A percentile compares a stretch with the other conserved stretches of the same genome.
phyloP scores from a whole-genome alignment of 805 yeast species.

The Sugiyamaella lignohabitans region DNA sequence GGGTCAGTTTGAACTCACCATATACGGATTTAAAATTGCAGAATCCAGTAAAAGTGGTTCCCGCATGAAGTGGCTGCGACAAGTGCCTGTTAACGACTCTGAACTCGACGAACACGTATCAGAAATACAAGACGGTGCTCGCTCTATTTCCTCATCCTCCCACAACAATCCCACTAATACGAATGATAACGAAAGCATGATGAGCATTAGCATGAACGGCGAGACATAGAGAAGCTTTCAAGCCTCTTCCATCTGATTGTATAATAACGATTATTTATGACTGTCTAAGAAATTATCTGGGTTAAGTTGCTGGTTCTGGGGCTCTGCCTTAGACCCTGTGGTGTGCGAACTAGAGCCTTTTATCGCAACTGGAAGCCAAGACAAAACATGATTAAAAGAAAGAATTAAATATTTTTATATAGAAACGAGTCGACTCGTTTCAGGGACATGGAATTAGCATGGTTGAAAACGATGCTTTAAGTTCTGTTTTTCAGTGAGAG shows the following conservation, averaged over 20 bases:
- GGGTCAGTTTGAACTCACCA: conserved; percentile 49
- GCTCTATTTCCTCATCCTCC: conserved; percentile 2
- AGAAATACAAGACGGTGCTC: conserved; percentile 1
- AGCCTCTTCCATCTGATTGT: neutral
- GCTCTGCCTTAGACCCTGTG: too few relatives aligned
- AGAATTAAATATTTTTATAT: too few relatives aligned
- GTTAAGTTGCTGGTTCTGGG: too few relatives aligned
- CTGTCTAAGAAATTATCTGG: too few relatives aligned
- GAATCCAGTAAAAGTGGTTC: conserved; percentile 76
- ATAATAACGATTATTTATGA: conserved; percentile 1
- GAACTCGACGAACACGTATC: conserved; percentile 37
- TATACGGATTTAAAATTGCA: conserved; percentile 82
- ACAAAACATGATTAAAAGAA: too few relatives aligned
- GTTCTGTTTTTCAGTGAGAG: too few relatives aligned
- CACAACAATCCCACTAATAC: neutral
- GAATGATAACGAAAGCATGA: conserved; percentile 31
- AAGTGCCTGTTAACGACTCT: conserved; percentile 55
- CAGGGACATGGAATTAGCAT: too few relatives aligned
- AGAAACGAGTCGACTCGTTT: too few relatives aligned
- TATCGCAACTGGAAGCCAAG: too few relatives aligned
- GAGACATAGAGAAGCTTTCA: conserved; percentile 2
- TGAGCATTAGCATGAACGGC: conserved; percentile 18
- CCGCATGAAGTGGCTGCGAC: conserved; percentile 93
- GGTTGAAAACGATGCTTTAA: too few relatives aligned
- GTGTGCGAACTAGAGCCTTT: too few relatives aligned